A percentile compares a stretch with the other conserved stretches of the same genome.
These are phyloP conservation scores for Mrakia gelida DNA, from an alignment of 768 basidiomycete species.

Conservation along the genomic window DNA sequence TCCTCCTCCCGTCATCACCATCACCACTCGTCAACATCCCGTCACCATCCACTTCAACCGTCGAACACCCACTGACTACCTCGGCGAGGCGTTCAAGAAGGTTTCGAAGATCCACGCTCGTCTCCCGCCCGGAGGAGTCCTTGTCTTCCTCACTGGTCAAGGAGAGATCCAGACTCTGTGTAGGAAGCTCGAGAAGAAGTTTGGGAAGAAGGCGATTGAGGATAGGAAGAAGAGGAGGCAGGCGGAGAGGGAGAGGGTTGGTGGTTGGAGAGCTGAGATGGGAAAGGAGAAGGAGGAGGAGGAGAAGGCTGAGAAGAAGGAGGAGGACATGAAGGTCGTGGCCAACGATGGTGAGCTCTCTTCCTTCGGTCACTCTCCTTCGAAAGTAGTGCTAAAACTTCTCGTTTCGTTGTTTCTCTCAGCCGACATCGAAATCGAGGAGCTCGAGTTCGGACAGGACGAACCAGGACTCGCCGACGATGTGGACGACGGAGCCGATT, in stretches of 20 bases:
- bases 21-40: slow-evolving; percentile 86
- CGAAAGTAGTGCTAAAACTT: not conserved
- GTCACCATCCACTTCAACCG: slow-evolving; percentile 93
- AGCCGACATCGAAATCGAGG: slow-evolving; percentile 47
- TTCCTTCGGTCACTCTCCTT: not conserved
- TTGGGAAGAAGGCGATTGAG: slow-evolving; percentile 62
- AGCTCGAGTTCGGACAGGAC: slow-evolving; percentile 49
- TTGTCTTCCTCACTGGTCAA: slow-evolving; percentile 93
- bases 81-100: slow-evolving; percentile 85
- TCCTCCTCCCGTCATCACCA: slow-evolving; percentile 86
- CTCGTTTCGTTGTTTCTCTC: not conserved
- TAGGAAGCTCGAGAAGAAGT: slow-evolving; percentile 70
- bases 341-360: slow-evolving; percentile 26
- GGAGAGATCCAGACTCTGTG: slow-evolving; percentile 87
- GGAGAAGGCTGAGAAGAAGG: slow-evolving; percentile 18
- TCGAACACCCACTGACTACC: slow-evolving; percentile 78
- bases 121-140: slow-evolving; percentile 84
- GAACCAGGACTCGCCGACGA: slow-evolving; percentile 57
- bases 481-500: slow-evolving; percentile 55
- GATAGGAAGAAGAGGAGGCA: slow-evolving; percentile 46
- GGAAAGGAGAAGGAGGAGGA: slow-evolving; percentile 20
- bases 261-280: slow-evolving; percentile 8
- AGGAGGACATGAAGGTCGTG: slow-evolving; percentile 31
- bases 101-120: slow-evolving; percentile 85
- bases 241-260: slow-evolving; percentile 17